Conservation (phyloP, 306 rosid species). For the Glycine soja region DNA sequence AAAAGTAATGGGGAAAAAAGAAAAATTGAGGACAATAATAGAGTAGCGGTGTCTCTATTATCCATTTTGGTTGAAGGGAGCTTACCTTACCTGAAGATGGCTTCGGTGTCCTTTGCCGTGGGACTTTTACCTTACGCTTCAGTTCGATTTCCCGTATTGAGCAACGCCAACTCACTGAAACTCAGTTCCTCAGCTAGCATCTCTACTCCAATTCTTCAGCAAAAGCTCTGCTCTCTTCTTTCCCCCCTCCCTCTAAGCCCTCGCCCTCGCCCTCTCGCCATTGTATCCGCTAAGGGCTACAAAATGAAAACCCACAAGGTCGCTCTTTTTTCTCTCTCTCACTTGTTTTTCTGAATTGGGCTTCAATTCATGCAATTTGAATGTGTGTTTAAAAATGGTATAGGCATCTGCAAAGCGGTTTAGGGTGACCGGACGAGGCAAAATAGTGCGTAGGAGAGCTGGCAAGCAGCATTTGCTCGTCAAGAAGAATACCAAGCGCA, state of each 20-base stretch:
- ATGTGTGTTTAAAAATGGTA: neutral
- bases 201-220: slow-evolving; percentile 62
- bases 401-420: slow-evolving; percentile 98
- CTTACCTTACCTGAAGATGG: slow-evolving; percentile 51
- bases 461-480: slow-evolving; percentile 87
- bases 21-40: too few species aligned
- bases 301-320: slow-evolving; percentile 99
- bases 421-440: slow-evolving; percentile 93
- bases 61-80: slow-evolving; percentile 20
- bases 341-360: neutral
- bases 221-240: slow-evolving; percentile 41
- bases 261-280: slow-evolving; percentile 64
- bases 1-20: too few species aligned
- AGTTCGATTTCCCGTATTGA: slow-evolving; percentile 49
- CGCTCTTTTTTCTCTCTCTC: neutral
- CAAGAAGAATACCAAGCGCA: slow-evolving; percentile 85
- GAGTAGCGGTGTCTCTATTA: neutral
- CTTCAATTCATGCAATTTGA: neutral
- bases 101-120: slow-evolving; percentile 57
- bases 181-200: slow-evolving; percentile 62
- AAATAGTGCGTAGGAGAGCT: slow-evolving; percentile 89
- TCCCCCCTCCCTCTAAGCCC: slow-evolving; percentile 45
- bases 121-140: slow-evolving; percentile 47
- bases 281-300: slow-evolving; percentile 85
- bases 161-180: slow-evolving; percentile 51